phyloP scores from a whole-genome alignment of 2,329 filamentous ascomycete species.

The Fonsecaea nubica region DNA sequence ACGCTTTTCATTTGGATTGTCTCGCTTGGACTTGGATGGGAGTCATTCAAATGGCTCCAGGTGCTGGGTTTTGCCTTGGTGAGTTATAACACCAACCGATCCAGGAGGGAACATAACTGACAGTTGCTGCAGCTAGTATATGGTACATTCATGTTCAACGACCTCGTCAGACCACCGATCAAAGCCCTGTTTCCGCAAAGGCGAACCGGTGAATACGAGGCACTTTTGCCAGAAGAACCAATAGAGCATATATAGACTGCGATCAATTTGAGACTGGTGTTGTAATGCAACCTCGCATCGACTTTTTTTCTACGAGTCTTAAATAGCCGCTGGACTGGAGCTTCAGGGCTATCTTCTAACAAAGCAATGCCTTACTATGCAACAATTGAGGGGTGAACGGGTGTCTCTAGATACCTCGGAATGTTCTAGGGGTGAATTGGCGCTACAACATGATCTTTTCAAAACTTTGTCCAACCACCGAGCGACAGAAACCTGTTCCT shows the following conservation, averaged over 20 bases:
- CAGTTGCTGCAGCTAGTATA: conserved; percentile 72
- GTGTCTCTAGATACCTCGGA: background rate
- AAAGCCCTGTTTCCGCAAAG: conserved; percentile 64
- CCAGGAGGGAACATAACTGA: conserved; percentile 10
- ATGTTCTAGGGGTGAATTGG: background rate
- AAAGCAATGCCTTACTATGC: background rate
- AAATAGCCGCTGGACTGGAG: background rate
- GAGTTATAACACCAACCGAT: conserved; percentile 10
- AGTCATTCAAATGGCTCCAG: conserved; percentile 96
- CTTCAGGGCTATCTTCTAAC: background rate
- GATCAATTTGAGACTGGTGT: background rate
- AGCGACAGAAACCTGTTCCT: background rate
- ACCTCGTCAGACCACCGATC: conserved; percentile 83
- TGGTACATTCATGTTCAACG: conserved; percentile 96
- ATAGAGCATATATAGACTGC: conserved; percentile 68
- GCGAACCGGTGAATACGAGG: conserved; percentile 48
- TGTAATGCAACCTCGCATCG: background rate
- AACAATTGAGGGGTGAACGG: background rate
- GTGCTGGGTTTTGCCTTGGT: conserved; percentile 79
- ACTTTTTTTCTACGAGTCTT: background rate
- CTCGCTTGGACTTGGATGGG: conserved; percentile 91
- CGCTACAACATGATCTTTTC: background rate
- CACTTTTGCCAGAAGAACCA: conserved; percentile 77
- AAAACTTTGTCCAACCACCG: background rate
- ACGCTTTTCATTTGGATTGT: conserved; percentile 99